Base-by-base conservation (phyloP, 345 rosid species). In the Eucalyptus rudis region DNA sequence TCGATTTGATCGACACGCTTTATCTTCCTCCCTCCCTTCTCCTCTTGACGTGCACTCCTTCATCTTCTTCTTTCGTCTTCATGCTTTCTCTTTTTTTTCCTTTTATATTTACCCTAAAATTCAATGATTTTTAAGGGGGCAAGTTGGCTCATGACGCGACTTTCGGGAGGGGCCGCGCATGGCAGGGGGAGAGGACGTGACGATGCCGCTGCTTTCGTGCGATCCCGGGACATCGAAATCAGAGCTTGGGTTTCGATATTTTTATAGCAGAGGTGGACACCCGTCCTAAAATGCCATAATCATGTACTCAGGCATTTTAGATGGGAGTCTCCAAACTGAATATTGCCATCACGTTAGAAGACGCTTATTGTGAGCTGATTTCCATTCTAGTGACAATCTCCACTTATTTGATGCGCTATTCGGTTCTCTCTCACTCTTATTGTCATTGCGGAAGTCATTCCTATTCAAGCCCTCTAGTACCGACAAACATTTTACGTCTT, bases 401-500 rank as follows among this genome's bases (percentile, higher is more conserved):
- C 2, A 3, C 7, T 8, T 27, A 27, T 10, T 25, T 27, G 14
- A 27, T 25, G n/a, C 15, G 2, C 16, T 29, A 59, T 59, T 27
- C 15, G 5, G 1, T 27, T 59, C 33, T 59, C n/a, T 59, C 33
- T 27, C 15, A 0, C 7, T 1, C 16, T 59, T 6, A 27, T 59
- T 6, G 7, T 5, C 66, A 2, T 59, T 5, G 7, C 1, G 66
- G 14, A 25, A 59, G 66, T 6, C 45, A 13, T 13, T 19, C 8
- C 2, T 19, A 3, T 71, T 1, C 44, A 9, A 1, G 6, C 13
- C 44, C 22, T 33, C 12, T 33, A 5, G 24, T 25, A 11, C 2
- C 3, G 2, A 10, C 2, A 2, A 68, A 33, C 24, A 31, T 19
- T n/a, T 17, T 5, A 51, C 6, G 0, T 29, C 3, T 8, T 66